These are phyloP conservation scores for Cladobotryum protrusum DNA, from an alignment of 2,329 filamentous ascomycete species.

Conservation along the genomic window DNA sequence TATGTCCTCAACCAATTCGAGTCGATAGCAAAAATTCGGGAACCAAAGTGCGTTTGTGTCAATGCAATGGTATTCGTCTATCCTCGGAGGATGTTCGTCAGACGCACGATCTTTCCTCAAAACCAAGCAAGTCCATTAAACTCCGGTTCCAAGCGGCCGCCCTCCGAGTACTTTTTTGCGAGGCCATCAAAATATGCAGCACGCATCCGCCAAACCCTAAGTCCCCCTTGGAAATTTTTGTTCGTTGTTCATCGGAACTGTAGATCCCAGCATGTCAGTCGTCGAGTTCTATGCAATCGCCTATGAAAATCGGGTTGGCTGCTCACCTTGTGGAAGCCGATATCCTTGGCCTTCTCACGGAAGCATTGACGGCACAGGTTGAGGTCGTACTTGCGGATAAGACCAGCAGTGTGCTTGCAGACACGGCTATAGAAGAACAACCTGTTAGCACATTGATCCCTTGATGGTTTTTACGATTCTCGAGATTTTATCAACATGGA, in stretches of 20 bases:
- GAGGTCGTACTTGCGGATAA: slow-evolving; percentile 99
- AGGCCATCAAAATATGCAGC: slow-evolving; percentile 22
- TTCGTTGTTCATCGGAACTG: slow-evolving; percentile 33
- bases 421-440: slow-evolving; percentile 45
- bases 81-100: slow-evolving; percentile 37
- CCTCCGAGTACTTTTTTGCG: slow-evolving; percentile 33
- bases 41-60: slow-evolving; percentile 15
- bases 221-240: slow-evolving; percentile 13
- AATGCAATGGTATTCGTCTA: slow-evolving; percentile 40
- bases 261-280: slow-evolving; percentile 14
- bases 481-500: neutral
- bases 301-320: neutral
- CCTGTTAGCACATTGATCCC: slow-evolving; percentile 23
- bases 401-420: slow-evolving; percentile 92
- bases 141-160: slow-evolving; percentile 41
- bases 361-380: slow-evolving; percentile 80
- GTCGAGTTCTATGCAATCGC: neutral
- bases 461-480: neutral
- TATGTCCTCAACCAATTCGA: no score
- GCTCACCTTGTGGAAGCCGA: slow-evolving; percentile 66
- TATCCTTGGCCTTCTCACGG: slow-evolving; percentile 66
- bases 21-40: neutral
- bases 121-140: slow-evolving; percentile 40
- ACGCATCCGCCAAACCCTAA: slow-evolving; percentile 19
- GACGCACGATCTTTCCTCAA: slow-evolving; percentile 36